Evolutionary conservation across 1,139 yeast genomes (phyloP).

Genomic region (Candida mesenterica): DNA sequence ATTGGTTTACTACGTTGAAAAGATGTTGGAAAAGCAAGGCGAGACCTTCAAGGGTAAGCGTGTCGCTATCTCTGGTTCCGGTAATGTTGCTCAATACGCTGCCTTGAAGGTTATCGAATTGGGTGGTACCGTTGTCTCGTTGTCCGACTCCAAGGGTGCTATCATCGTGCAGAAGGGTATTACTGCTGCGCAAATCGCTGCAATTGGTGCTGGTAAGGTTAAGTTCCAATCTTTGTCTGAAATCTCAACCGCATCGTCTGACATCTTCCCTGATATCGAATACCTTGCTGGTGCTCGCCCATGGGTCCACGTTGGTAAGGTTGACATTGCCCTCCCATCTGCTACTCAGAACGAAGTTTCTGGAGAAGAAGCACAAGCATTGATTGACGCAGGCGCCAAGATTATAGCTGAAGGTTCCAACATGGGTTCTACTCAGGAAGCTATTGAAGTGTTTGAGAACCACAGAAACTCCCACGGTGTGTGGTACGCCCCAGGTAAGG

Average conservation of each 20-base stretch:
- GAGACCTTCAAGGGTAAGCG: conserved; percentile 89
- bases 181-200: conserved; percentile 74
- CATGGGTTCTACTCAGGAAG: conserved; percentile 98
- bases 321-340: conserved; percentile 95
- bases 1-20: conserved; percentile 92
- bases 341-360: conserved; percentile 98
- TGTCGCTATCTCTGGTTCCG: conserved; percentile 96
- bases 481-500: conserved; percentile 99
- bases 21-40: conserved; percentile 92
- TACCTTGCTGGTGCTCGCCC: conserved; percentile 95
- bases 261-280: conserved; percentile 62
- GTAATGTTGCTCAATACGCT: conserved; percentile 99
- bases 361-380: conserved; percentile 94
- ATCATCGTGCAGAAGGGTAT: conserved; percentile 77
- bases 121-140: conserved; percentile 91
- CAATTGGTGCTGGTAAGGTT: conserved; percentile 78
- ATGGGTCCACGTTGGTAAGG: conserved; percentile 89
- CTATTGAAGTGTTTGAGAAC: conserved; percentile 90
- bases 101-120: conserved; percentile 96
- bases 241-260: conserved; percentile 55
- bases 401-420: conserved; percentile 98
- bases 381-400: conserved; percentile 88
- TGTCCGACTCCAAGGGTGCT: conserved; percentile 93
- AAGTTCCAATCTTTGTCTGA: conserved; percentile 75
- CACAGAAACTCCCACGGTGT: conserved; percentile 67